Conservation (phyloP, 768 basidiomycete species). For the Xerocomellus intermedius region DNA sequence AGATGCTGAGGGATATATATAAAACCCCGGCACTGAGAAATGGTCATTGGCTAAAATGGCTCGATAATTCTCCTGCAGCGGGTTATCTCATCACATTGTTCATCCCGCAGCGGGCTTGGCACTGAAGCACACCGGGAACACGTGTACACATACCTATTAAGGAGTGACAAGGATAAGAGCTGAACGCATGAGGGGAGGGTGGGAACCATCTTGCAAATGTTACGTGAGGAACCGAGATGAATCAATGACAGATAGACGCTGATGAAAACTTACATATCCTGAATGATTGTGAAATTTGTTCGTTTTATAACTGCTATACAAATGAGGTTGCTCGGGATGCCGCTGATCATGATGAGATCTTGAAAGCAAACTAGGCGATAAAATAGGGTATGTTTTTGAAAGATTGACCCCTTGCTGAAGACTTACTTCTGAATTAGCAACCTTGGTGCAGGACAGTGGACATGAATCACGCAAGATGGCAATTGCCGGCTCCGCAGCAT, state of each 20-base stretch:
- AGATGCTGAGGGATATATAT: conserved; percentile 16
- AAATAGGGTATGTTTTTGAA: background rate
- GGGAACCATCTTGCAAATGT: conserved; percentile 15
- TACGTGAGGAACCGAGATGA: conserved; percentile 19
- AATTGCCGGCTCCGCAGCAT: background rate
- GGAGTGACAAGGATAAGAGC: conserved; percentile 10
- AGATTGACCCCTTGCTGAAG: background rate
- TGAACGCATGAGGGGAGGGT: conserved; percentile 7
- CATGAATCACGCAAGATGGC: background rate
- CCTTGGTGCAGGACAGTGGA: background rate
- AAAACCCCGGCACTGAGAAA: conserved; percentile 15
- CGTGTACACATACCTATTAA: conserved; percentile 22
- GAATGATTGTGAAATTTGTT: background rate
- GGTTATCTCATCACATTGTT: conserved; percentile 12
- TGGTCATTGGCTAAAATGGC: conserved; percentile 7
- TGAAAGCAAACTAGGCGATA: background rate
- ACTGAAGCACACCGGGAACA: conserved; percentile 12
- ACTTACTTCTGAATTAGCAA: conserved; percentile 2
- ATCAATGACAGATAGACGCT: conserved; percentile 18
- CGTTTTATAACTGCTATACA: background rate
- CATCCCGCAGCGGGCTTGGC: conserved; percentile 15
- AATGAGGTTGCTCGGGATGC: background rate
- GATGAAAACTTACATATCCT: conserved; percentile 6
- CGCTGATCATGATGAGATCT: background rate
- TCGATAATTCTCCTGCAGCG: conserved; percentile 6